These are phyloP conservation scores for Lipomyces yamanashiensis DNA, from an alignment of 805 yeast species.

Conservation along the genomic window DNA sequence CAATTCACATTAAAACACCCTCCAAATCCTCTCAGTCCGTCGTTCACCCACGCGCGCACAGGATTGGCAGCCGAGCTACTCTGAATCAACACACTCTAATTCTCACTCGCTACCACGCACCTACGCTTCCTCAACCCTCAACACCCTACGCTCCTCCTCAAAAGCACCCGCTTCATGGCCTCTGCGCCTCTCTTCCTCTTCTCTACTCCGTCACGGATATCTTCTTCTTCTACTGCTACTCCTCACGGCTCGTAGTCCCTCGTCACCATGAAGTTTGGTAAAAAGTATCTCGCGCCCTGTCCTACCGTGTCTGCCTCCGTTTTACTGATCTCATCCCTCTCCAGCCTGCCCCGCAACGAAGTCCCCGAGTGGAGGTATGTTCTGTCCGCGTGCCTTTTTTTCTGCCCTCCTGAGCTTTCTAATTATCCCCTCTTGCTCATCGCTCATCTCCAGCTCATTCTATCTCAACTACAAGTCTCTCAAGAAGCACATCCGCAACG, in stretches of 20 bases:
- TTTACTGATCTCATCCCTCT: not conserved
- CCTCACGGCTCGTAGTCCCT: not conserved
- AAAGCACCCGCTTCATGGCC: not conserved
- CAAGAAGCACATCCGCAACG: conserved; percentile 76
- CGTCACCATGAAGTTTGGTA: conserved; percentile 73
- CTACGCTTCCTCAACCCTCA: not conserved
- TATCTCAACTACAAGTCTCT: conserved; percentile 86
- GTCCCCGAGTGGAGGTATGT: conserved; percentile 86
- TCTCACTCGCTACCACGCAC: too few relatives aligned
- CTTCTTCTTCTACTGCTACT: not conserved
- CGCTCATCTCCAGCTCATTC: conserved; percentile 49
- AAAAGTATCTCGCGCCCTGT: conserved; percentile 51
- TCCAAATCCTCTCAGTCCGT: not conserved
- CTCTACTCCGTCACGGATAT: not conserved
- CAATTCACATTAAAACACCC: too few relatives aligned
- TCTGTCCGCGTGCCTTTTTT: not conserved
- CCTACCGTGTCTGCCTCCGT: not conserved
- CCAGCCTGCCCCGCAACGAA: conserved; percentile 71
- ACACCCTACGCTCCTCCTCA: not conserved
- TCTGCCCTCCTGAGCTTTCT: not conserved
- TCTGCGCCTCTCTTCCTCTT: not conserved
- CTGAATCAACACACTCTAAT: not conserved
- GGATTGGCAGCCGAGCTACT: conserved; percentile 5
- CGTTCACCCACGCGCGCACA: conserved; percentile 1
- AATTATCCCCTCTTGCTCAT: not conserved